phyloP scores from a whole-genome alignment of 2,329 filamentous ascomycete species.

The Paramyrothecium roridum region DNA sequence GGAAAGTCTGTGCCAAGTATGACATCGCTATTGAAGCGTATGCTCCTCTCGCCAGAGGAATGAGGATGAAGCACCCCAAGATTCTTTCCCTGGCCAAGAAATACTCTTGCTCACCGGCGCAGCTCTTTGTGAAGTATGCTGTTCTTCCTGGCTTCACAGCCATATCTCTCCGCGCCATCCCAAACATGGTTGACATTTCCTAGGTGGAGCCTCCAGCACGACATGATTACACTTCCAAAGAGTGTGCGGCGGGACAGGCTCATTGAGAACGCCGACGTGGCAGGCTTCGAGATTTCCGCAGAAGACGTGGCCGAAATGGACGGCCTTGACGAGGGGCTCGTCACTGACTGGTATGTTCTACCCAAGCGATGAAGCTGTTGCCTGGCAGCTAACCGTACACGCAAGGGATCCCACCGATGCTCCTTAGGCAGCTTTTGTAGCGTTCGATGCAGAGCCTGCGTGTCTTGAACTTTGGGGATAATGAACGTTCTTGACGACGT shows the following conservation, averaged over 20 bases:
- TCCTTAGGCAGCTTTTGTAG: conserved; percentile 9
- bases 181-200: background rate
- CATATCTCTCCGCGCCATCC: background rate
- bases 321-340: conserved; percentile 66
- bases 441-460: no score
- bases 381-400: background rate
- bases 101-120: conserved; percentile 68
- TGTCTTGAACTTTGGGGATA: no score
- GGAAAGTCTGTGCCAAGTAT: conserved; percentile 61
- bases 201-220: conserved; percentile 75
- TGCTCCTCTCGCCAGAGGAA: conserved; percentile 69
- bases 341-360: conserved; percentile 59
- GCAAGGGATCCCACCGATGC: conserved; percentile 28
- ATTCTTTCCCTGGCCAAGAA: conserved; percentile 62
- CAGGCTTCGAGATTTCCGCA: conserved; percentile 57
- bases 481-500: no score
- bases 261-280: conserved; percentile 61
- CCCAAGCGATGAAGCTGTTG: background rate
- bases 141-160: background rate
- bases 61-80: conserved; percentile 65
- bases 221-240: conserved; percentile 71
- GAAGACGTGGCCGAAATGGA: conserved; percentile 63
- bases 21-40: conserved; percentile 75
- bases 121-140: conserved; percentile 61
- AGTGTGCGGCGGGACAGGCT: conserved; percentile 62